Base-by-base conservation (phyloP, 116 monocot genomes). In the Iris pallida region DNA sequence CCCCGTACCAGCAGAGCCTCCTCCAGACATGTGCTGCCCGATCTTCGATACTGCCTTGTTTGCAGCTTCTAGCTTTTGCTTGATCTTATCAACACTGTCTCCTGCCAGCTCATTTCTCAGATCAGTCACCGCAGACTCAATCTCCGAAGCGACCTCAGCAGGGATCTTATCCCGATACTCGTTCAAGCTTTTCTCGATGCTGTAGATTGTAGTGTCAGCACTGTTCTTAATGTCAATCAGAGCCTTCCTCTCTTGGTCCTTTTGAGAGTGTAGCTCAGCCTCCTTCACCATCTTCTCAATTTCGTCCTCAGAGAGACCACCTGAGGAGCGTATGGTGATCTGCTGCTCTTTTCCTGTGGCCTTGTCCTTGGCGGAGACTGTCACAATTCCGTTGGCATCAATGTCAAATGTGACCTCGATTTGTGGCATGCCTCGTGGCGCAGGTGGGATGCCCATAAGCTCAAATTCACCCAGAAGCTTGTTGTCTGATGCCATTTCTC, bases 221-320 rank as follows among this genome's bases (percentile, higher is more conserved):
- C 60, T 72, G 61, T 83, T 83, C 54, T 73, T 76, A 42, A 83
- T 30, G 46, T 83, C 83, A 41, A 83, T 83, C 11, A 83, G 69
- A 7, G 66, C 59, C 10, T 83, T 83, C 43, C 79, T 79, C 59
- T 83, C 83, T 64, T 79, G 75, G 16, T 83, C 83, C 59, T 69
- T 83, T 7, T 79, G 79, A 0, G 79, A 72, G 45, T 83, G 83
- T 13, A 83, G 43, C 58, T 83, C 79, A 11, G 83, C 83, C 43
- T 83, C 83, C 60, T 76, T 79, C 9, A 83, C 83, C 83, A 83
- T 83, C 42, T 79, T 83, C 54, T 83, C 61, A 7, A 83, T 83
- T 61, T 83, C 83, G 0, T 68, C 73, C 11, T 83, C 83, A 5
- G 83, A 83, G 0, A 83, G 69, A 9, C 83, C 79, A 4, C 83